Percentiles rank a stretch among this genome's conserved stretches.
Evolutionary conservation across 257 asterid genomes (phyloP).

Genomic region (Ballota nigra): DNA sequence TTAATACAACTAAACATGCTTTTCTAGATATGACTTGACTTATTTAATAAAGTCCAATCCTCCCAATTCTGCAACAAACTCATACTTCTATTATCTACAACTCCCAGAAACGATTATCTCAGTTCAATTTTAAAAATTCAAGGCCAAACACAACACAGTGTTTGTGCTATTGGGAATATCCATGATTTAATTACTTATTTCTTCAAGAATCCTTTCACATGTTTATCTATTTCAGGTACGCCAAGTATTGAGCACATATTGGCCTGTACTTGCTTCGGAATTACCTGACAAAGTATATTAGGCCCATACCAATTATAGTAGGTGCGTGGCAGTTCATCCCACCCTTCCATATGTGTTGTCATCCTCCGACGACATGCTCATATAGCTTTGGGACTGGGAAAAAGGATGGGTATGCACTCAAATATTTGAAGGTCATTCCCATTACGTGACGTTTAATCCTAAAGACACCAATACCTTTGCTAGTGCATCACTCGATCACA

Average conservation of each 20-base stretch:
- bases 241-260: constrained; percentile 49
- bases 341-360: too few species aligned
- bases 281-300: constrained; percentile 51
- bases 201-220: not conserved
- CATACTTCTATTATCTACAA: not conserved
- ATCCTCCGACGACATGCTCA: too few species aligned
- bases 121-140: not conserved
- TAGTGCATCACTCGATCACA: too few species aligned
- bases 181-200: not conserved
- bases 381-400: too few species aligned
- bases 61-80: not conserved
- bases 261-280: constrained; percentile 62
- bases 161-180: not conserved
- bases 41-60: not conserved
- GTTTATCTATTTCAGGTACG: constrained; percentile 56
- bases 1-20: not conserved
- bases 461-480: too few species aligned
- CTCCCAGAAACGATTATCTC: not conserved
- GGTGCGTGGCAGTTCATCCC: too few species aligned
- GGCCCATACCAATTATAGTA: too few species aligned
- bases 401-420: too few species aligned
- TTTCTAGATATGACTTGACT: not conserved
- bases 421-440: too few species aligned
- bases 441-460: too few species aligned
- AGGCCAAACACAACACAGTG: not conserved